Base-by-base conservation (phyloP, 352 stramenopile genomes). In the Plasmopara viticola region DNA sequence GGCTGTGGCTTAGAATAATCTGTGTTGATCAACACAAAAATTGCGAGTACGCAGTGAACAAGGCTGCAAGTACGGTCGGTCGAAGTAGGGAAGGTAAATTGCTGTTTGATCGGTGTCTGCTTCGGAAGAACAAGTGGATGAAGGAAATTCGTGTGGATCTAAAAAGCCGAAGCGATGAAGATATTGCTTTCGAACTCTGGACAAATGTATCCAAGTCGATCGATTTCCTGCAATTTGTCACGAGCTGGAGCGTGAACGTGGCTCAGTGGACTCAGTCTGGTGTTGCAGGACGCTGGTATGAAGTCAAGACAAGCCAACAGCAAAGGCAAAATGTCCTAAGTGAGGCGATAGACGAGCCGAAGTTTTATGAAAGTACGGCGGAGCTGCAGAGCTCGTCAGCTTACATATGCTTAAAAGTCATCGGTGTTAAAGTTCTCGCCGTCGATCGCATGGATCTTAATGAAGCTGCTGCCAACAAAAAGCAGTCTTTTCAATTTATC, bases 221-320 rank as follows among this genome's bases (percentile, higher is more conserved):
- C 17, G 60, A 59, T 5, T 62, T 69, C 8, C 47, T 78, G 28
- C 62, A 74, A 38, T 70, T 68, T 58, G 30, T 65, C 17, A 56
- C 18, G 2, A 34, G 17, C 13, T 62, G 50, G 34, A 50, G 12
- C 28, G 43, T 78, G 34, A 55, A 72, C n/a, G 28, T 63, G 38
- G 10, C 5, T 6, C 20, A 52, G 29, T 74, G 65, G 68, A 28
- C 45, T n/a, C 12, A 57, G 15, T 57, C 43, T 4, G 49, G 43
- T 15, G 37, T 43, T 40, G 44, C 28, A 20, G 43, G 50, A 44
- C 60, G 55, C 12, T 64, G 51, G 48, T 68, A 60, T 38, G 31
- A 49, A 15, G 38, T 72, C 18, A 30, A 43, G 10, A 34, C 38
- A 0, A 10, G 10, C 34, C 31, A 12, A 12, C 31, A 35, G 1